These are phyloP conservation scores for Gynochthodes officinalis DNA, from an alignment of 257 asterid genomes.

Conservation along the genomic window DNA sequence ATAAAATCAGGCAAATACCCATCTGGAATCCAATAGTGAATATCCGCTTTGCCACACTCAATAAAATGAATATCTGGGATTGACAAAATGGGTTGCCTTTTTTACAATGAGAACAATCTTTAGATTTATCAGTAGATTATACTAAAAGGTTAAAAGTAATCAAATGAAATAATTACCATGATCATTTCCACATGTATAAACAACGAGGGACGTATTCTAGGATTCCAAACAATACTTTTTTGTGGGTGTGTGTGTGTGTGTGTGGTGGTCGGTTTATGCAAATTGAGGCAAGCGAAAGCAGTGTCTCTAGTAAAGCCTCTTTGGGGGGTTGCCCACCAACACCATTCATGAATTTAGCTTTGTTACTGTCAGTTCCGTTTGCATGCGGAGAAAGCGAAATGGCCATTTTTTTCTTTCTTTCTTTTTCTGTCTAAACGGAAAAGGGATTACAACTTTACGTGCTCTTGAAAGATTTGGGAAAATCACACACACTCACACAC, in stretches of 20 bases:
- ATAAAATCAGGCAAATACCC: no score
- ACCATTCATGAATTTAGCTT: conserved; percentile 15
- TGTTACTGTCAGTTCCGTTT: conserved; percentile 25
- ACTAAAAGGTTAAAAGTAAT: no score
- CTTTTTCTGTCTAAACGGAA: background rate
- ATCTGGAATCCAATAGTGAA: no score
- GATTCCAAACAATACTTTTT: background rate
- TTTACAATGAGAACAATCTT: no score
- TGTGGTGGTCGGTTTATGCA: background rate
- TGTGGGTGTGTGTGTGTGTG: background rate
- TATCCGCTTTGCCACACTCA: no score
- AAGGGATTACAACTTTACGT: background rate
- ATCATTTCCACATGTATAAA: no score
- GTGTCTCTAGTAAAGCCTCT: background rate
- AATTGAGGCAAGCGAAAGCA: background rate
- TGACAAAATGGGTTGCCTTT: no score
- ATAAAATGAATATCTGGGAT: no score
- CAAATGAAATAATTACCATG: no score
- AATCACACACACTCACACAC: conserved; percentile 5
- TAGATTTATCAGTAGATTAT: no score
- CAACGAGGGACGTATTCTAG: background rate
- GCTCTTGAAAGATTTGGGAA: conserved; percentile 3
- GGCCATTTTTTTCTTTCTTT: background rate
- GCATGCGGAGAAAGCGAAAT: conserved; percentile 31
- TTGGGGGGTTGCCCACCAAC: background rate